These are phyloP conservation scores for Claviceps sp. DNA, from an alignment of 2,329 filamentous ascomycete genomes.

Conservation along the genomic window DNA sequence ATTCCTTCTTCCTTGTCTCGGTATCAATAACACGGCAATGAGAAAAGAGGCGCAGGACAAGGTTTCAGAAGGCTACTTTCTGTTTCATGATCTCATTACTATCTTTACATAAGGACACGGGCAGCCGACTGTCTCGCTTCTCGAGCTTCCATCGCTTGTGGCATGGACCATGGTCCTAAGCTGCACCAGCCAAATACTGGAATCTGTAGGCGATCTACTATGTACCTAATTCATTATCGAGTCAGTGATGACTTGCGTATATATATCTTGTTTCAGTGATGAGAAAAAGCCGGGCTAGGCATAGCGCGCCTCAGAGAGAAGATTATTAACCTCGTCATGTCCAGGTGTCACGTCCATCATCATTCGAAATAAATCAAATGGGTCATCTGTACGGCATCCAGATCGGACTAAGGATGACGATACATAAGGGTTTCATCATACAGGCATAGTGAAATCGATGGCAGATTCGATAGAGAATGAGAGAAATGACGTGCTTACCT, in stretches of 20 bases:
- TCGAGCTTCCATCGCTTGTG: neutral
- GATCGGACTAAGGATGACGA: slow-evolving; percentile 96
- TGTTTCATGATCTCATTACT: neutral
- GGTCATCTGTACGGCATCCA: slow-evolving; percentile 19
- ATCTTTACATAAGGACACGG: neutral
- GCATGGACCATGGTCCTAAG: neutral
- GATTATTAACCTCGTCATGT: slow-evolving; percentile 39
- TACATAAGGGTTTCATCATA: slow-evolving; percentile 77
- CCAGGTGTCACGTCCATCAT: slow-evolving; percentile 19
- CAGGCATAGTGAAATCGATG: neutral
- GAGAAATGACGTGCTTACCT: slow-evolving; percentile 13
- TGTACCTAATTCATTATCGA: neutral
- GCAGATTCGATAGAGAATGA: neutral
- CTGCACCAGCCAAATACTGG: neutral
- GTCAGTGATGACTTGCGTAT: neutral
- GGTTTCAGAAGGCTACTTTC: neutral
- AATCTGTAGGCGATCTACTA: neutral
- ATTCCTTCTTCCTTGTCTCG: neutral
- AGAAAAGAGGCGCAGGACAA: neutral
- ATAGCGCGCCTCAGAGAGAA: slow-evolving; percentile 35
- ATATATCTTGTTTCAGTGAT: neutral
- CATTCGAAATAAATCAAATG: slow-evolving; percentile 14
- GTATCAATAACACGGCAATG: neutral
- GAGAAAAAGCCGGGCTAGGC: neutral
- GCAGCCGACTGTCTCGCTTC: neutral